phyloP scores from a whole-genome alignment of 2,329 filamentous ascomycete genomes.

The Nigrospora oryzae region DNA sequence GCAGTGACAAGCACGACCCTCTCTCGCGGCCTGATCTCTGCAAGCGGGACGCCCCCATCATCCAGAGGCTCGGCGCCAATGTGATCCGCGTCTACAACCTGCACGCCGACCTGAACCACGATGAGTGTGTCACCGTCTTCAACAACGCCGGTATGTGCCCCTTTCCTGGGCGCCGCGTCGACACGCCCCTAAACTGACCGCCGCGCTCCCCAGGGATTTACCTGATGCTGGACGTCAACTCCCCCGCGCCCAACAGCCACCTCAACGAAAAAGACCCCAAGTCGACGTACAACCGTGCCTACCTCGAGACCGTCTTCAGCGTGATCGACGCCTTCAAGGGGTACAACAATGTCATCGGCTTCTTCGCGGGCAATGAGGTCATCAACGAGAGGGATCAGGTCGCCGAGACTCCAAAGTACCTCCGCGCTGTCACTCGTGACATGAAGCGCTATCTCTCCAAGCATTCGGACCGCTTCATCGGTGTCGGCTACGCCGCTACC shows the following conservation, averaged over 20 bases:
- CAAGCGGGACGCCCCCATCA: constrained; percentile 52
- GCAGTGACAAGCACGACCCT: constrained; percentile 35
- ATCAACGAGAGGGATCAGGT: constrained; percentile 56
- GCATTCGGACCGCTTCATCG: constrained; percentile 55
- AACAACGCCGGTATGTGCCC: constrained; percentile 40
- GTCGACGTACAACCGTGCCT: constrained; percentile 45
- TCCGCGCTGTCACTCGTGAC: constrained; percentile 64
- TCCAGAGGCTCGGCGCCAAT: constrained; percentile 55
- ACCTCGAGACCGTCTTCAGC: constrained; percentile 54
- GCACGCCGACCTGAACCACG: constrained; percentile 52
- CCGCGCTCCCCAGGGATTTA: constrained; percentile 32
- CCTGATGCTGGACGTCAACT: constrained; percentile 58
- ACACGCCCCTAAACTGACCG: too few relatives aligned
- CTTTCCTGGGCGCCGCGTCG: too few relatives aligned
- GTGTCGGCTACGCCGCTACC: constrained; percentile 69
- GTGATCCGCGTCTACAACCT: constrained; percentile 58
- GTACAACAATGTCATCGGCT: constrained; percentile 56
- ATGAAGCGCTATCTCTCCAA: constrained; percentile 69
- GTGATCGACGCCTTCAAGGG: constrained; percentile 54
- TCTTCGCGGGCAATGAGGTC: constrained; percentile 71
- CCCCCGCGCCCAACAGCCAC: constrained; percentile 45
- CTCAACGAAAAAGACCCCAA: constrained; percentile 42
- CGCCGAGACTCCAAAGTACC: constrained; percentile 52
- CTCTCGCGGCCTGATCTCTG: constrained; percentile 46
- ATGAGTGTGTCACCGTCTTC: constrained; percentile 55